Evolutionary conservation across 345 rosid species (phyloP).

Genomic region (Eucalyptus rudis): DNA sequence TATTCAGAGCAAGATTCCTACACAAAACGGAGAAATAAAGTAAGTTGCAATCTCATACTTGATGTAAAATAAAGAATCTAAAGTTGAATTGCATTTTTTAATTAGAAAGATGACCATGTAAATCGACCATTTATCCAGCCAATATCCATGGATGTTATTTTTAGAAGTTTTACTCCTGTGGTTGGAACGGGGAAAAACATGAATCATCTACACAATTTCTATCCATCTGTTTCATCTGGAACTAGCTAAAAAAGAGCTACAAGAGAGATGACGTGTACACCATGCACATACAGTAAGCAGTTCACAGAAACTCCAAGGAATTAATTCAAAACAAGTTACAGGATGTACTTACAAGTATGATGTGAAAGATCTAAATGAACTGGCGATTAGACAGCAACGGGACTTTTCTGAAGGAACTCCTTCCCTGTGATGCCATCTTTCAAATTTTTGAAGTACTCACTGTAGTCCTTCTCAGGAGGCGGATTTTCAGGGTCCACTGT

Average conservation of each 20-base stretch:
- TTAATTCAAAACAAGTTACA: not conserved
- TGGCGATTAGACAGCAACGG: conserved; percentile 25
- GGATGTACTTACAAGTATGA: not conserved
- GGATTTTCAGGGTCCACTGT: conserved; percentile 85
- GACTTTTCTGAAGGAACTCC: conserved; percentile 52
- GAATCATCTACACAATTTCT: not conserved
- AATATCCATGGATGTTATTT: not conserved
- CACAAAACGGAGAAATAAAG: not conserved
- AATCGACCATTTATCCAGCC: not conserved
- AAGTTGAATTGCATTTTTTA: not conserved
- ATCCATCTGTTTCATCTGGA: not conserved
- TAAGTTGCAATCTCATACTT: not conserved
- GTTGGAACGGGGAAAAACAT: not conserved
- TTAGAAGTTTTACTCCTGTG: not conserved
- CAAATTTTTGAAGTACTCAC: conserved; percentile 49
- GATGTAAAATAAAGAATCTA: not conserved
- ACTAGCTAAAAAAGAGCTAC: not conserved
- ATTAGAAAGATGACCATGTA: not conserved
- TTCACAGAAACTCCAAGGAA: not conserved
- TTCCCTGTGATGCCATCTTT: conserved; percentile 79
- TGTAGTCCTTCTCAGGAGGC: conserved; percentile 80
- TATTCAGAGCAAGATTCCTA: not conserved
- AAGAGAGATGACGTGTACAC: not conserved
- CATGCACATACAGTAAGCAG: not conserved
- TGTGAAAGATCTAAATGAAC: not conserved